These are phyloP conservation scores for Telfairia occidentalis DNA, from an alignment of 331 rosid species.

Conservation along the genomic window DNA sequence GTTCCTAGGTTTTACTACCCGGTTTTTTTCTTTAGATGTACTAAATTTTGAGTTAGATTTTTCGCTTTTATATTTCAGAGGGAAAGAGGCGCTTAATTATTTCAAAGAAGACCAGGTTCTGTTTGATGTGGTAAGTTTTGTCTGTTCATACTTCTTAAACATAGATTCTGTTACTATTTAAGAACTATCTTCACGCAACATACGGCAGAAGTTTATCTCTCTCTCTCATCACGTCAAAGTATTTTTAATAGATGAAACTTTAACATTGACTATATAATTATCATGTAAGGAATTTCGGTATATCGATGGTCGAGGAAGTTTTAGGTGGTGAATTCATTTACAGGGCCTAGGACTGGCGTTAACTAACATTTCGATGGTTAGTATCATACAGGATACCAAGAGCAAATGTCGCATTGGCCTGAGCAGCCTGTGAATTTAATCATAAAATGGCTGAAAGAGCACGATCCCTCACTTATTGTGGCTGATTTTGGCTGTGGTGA, in stretches of 20 bases:
- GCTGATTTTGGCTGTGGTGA: slow-evolving; percentile 99
- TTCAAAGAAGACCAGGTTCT: slow-evolving; percentile 60
- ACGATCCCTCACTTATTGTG: slow-evolving; percentile 52
- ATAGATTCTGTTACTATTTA: background rate
- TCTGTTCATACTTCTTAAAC: background rate
- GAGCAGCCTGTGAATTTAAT: slow-evolving; percentile 76
- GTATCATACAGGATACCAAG: slow-evolving; percentile 95
- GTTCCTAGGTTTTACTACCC: background rate
- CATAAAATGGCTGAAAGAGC: slow-evolving; percentile 66
- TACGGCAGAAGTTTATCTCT: background rate
- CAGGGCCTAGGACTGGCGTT: background rate
- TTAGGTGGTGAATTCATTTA: background rate
- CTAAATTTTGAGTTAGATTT: background rate
- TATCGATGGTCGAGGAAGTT: background rate
- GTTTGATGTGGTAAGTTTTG: slow-evolving; percentile 50
- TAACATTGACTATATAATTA: background rate
- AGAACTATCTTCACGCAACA: background rate
- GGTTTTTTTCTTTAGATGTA: background rate
- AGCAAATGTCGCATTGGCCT: slow-evolving; percentile 90
- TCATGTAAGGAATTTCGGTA: background rate
- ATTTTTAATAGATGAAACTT: background rate
- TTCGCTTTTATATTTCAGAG: slow-evolving; percentile 33
- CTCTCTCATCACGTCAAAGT: background rate
- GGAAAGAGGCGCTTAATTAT: slow-evolving; percentile 78
- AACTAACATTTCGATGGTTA: slow-evolving; percentile 28